Conservation (phyloP, 495 filamentous ascomycete species). For the Hypoxylon fragiforme region DNA sequence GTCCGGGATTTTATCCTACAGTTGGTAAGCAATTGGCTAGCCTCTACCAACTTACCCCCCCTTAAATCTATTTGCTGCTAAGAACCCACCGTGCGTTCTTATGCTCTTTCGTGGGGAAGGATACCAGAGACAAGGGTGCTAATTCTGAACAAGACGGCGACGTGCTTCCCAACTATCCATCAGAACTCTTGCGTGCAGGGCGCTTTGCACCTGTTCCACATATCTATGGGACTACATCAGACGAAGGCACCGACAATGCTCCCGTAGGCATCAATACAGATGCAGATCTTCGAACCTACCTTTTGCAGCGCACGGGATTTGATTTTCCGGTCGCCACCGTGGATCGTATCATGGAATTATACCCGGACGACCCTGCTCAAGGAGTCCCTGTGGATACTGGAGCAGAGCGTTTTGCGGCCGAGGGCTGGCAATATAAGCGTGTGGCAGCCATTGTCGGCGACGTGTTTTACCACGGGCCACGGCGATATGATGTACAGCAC, state of each 20-base stretch:
- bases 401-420: constrained; percentile 31
- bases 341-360: constrained; percentile 42
- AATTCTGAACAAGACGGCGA: constrained; percentile 47
- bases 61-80: background rate
- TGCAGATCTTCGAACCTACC: constrained; percentile 41
- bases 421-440: constrained; percentile 41
- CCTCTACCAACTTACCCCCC: no score
- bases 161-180: constrained; percentile 46
- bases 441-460: constrained; percentile 42
- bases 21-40: constrained; percentile 42
- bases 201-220: constrained; percentile 60
- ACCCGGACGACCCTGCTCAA: constrained; percentile 40
- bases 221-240: constrained; percentile 61
- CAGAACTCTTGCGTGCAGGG: constrained; percentile 33
- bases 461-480: constrained; percentile 42
- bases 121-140: background rate
- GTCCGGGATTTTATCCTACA: constrained; percentile 45
- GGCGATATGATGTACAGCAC: constrained; percentile 32
- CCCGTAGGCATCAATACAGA: constrained; percentile 45
- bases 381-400: constrained; percentile 40
- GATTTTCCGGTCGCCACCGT: constrained; percentile 35
- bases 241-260: constrained; percentile 66
- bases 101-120: background rate
- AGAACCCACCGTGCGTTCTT: background rate
- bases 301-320: constrained; percentile 32